These are phyloP conservation scores for Trichoderma sp. DNA, from an alignment of 2,329 filamentous ascomycete species.

Conservation along the genomic window DNA sequence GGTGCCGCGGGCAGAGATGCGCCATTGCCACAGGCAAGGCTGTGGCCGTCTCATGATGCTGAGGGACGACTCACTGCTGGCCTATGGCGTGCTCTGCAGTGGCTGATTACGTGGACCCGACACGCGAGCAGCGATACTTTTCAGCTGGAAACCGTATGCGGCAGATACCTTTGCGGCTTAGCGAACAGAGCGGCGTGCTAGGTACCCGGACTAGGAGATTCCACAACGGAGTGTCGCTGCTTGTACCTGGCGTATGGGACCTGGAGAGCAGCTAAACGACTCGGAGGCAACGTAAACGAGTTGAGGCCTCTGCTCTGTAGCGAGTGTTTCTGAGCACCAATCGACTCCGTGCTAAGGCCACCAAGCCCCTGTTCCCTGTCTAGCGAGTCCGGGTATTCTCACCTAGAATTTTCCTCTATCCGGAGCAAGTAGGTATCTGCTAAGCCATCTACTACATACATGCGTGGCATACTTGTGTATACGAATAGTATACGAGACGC, in stretches of 20 bases:
- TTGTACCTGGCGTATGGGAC: background rate
- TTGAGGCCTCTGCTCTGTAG: background rate
- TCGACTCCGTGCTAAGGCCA: background rate
- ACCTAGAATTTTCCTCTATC: background rate
- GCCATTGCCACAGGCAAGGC: background rate
- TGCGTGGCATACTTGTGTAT: background rate
- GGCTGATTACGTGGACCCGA: constrained; percentile 15
- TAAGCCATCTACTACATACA: background rate
- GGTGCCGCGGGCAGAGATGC: background rate
- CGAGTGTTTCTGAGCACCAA: background rate
- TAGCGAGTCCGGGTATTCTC: background rate
- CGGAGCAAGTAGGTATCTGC: background rate
- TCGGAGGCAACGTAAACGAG: background rate
- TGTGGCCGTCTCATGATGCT: constrained; percentile 2
- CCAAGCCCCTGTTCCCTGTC: background rate
- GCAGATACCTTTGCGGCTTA: background rate
- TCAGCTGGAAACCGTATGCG: background rate
- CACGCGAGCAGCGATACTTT: background rate
- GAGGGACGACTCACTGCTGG: background rate
- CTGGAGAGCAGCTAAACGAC: background rate
- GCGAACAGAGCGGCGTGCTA: background rate
- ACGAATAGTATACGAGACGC: background rate
- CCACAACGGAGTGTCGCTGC: background rate
- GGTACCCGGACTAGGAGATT: background rate
- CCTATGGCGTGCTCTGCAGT: background rate